These are phyloP conservation scores for Lactuca sativa DNA, from an alignment of 129 eudicot genomes.

Conservation along the genomic window DNA sequence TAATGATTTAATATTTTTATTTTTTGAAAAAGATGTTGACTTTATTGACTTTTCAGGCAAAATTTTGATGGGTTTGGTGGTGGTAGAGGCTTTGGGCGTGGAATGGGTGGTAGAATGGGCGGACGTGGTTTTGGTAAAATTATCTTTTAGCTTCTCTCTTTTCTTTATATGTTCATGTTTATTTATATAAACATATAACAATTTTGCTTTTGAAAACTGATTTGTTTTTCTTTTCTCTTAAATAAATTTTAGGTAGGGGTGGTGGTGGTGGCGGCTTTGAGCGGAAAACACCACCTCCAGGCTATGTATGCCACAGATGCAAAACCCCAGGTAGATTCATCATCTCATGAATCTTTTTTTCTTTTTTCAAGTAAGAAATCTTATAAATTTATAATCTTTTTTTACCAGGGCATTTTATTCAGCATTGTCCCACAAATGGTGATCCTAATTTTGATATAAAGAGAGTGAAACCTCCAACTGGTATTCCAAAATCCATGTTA, in stretches of 20 bases:
- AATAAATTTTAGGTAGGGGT: constrained; percentile 57
- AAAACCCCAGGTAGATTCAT: constrained; percentile 79
- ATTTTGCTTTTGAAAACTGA: constrained; percentile 20
- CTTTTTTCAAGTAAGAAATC: background rate
- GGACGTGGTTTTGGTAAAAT: constrained; percentile 84
- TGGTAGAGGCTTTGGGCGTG: constrained; percentile 92
- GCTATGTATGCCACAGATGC: constrained; percentile 93
- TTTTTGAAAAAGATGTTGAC: background rate
- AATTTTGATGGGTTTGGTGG: constrained; percentile 66
- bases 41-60: constrained; percentile 52
- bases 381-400: background rate
- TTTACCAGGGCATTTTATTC: constrained; percentile 84
- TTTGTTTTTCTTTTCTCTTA: constrained; percentile 21
- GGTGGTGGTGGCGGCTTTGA: constrained; percentile 50
- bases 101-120: constrained; percentile 85
- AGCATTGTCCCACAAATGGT: constrained; percentile 98
- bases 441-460: constrained; percentile 83
- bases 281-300: constrained; percentile 86
- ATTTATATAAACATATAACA: background rate
- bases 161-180: constrained; percentile 16
- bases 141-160: constrained; percentile 14
- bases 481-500: constrained; percentile 96
- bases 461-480: constrained; percentile 95
- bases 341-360: background rate
- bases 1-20: constrained; percentile 4